A percentile compares a stretch with the other conserved stretches of the same genome.
phyloP scores from a whole-genome alignment of 2,329 filamentous ascomycete genomes.

The Pseudopyrenochaeta lycopersici region DNA sequence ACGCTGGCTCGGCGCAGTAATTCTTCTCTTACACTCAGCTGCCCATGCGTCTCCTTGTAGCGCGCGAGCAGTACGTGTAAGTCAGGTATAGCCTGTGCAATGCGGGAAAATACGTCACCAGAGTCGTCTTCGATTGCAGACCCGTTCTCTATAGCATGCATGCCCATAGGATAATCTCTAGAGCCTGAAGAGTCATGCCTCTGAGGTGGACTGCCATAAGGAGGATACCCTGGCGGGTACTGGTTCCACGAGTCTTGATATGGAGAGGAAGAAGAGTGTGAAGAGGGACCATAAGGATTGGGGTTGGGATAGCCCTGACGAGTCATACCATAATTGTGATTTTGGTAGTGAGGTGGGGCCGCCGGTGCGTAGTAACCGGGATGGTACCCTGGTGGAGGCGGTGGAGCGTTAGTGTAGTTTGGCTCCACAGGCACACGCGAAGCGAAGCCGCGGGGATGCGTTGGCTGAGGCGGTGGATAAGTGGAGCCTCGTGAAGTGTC shows the following conservation, averaged over 20 bases:
- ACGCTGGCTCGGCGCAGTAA: conserved; percentile 58
- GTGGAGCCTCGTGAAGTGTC: conserved; percentile 36
- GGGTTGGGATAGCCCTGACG: conserved; percentile 43
- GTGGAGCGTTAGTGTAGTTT: conserved; percentile 66
- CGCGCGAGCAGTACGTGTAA: conserved; percentile 50
- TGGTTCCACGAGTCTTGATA: conserved; percentile 49
- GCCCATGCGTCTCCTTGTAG: conserved; percentile 61
- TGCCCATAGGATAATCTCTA: conserved; percentile 41
- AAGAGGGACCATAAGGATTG: conserved; percentile 44
- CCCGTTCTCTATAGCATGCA: conserved; percentile 40
- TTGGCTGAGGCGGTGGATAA: conserved; percentile 32
- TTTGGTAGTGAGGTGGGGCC: conserved; percentile 47
- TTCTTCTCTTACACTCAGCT: conserved; percentile 59
- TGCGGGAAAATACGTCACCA: conserved; percentile 49
- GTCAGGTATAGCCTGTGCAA: conserved; percentile 50
- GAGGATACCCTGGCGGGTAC: conserved; percentile 45
- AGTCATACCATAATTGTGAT: conserved; percentile 45
- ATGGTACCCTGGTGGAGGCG: conserved; percentile 65
- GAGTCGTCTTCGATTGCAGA: conserved; percentile 47
- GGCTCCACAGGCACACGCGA: conserved; percentile 46
- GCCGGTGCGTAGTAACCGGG: conserved; percentile 46
- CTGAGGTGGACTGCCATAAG: conserved; percentile 45
- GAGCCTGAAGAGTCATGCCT: conserved; percentile 50
- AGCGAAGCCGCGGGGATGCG: conserved; percentile 44
- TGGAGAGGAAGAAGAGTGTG: conserved; percentile 47